These are phyloP conservation scores for Suillus discolor DNA, from an alignment of 768 basidiomycete species.

Conservation along the genomic window DNA sequence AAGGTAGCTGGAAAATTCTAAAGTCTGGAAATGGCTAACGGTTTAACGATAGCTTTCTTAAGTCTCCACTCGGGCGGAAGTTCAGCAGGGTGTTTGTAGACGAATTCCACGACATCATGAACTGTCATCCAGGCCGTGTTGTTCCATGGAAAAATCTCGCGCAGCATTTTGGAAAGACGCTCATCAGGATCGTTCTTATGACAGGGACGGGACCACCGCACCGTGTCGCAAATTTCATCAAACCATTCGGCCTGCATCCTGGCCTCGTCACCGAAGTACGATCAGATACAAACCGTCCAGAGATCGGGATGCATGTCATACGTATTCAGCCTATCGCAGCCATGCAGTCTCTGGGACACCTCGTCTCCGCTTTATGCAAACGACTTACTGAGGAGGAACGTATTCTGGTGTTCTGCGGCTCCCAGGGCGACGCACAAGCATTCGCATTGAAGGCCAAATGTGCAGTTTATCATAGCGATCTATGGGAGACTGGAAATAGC, in stretches of 20 bases:
- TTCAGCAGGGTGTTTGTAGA: background rate
- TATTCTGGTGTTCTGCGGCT: background rate
- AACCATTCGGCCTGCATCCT: background rate
- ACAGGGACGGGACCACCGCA: no score
- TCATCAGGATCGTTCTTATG: no score
- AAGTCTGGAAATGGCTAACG: background rate
- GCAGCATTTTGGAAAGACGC: background rate
- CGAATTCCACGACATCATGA: background rate
- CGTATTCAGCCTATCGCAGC: background rate
- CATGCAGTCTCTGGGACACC: background rate
- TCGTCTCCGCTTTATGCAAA: background rate
- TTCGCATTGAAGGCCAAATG: background rate
- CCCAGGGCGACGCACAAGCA: background rate
- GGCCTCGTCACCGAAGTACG: no score
- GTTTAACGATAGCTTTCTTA: background rate
- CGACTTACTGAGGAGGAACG: background rate
- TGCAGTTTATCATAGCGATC: background rate
- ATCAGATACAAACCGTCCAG: background rate
- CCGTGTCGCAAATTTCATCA: background rate
- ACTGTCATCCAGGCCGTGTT: background rate
- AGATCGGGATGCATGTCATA: background rate
- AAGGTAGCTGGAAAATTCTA: background rate
- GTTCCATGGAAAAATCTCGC: background rate
- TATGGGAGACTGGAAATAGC: background rate
- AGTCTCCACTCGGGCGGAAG: background rate